phyloP scores from a whole-genome alignment of 129 eudicot species.

The Artemisia tridentata region DNA sequence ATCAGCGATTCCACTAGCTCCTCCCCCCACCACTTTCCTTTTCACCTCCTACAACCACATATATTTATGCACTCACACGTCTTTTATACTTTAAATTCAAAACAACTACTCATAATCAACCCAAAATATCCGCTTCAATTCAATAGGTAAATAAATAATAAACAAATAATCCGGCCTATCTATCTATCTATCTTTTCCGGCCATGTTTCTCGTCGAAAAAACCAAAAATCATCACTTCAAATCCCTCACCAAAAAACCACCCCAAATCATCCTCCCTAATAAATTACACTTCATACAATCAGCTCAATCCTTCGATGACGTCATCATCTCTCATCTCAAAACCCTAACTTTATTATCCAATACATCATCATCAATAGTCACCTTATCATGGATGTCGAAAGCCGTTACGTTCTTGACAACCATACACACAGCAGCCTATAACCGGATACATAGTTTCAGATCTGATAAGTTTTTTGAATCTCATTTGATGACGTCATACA shows the following conservation, averaged over 20 bases:
- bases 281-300: constrained; percentile 21
- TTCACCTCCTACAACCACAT: not conserved
- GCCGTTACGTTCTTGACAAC: constrained; percentile 37
- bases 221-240: constrained; percentile 35
- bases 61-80: constrained; percentile 11
- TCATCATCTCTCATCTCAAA: constrained; percentile 34
- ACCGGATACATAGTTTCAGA: constrained; percentile 32
- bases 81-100: not conserved
- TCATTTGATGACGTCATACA: constrained; percentile 29
- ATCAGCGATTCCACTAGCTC: constrained; percentile 17
- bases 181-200: constrained; percentile 18
- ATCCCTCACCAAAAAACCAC: constrained; percentile 27
- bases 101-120: not conserved
- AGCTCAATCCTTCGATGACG: constrained; percentile 37
- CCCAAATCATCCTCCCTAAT: not conserved
- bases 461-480: constrained; percentile 1
- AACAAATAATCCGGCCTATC: not conserved
- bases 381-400: constrained; percentile 37
- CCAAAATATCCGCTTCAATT: not conserved
- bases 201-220: constrained; percentile 49
- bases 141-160: not conserved
- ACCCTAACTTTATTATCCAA: constrained; percentile 18
- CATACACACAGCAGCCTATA: constrained; percentile 34
- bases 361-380: constrained; percentile 22
- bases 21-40: constrained; percentile 18